Percentiles rank a stretch among this genome's conserved stretches.
Conservation (phyloP, 2,329 filamentous ascomycete species). For the Diplodia seriata region DNA sequence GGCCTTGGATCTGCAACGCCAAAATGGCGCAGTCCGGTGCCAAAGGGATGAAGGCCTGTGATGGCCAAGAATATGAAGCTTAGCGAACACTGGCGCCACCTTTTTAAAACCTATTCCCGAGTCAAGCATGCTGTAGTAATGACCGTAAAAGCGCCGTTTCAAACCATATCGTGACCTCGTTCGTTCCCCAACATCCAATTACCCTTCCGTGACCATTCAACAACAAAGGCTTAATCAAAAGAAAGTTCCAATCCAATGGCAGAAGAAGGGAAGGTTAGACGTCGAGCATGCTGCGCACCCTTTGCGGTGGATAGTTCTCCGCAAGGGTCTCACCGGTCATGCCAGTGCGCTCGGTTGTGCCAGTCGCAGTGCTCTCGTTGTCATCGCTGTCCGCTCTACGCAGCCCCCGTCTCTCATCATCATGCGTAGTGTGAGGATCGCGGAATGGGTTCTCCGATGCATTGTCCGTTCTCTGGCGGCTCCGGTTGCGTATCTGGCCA, state of each 20-base stretch:
- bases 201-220: neutral
- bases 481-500: conserved; percentile 20
- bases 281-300: conserved; percentile 53
- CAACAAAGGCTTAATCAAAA: neutral
- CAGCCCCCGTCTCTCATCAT: conserved; percentile 11
- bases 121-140: neutral
- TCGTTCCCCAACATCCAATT: neutral
- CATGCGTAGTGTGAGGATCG: conserved; percentile 34
- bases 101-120: neutral
- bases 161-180: conserved; percentile 12
- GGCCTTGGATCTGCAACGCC: neutral
- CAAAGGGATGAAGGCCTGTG: neutral
- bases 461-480: conserved; percentile 2
- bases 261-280: conserved; percentile 38
- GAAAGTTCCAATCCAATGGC: neutral
- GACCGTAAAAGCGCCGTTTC: neutral
- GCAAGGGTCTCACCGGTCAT: conserved; percentile 39
- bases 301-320: conserved; percentile 41
- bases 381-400: conserved; percentile 36
- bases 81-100: neutral
- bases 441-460: conserved; percentile 38
- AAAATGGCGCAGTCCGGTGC: neutral
- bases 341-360: conserved; percentile 36
- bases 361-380: conserved; percentile 37
- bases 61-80: neutral